These are phyloP conservation scores for Linum usitatissimum DNA, from an alignment of 345 rosid species.

Conservation along the genomic window DNA sequence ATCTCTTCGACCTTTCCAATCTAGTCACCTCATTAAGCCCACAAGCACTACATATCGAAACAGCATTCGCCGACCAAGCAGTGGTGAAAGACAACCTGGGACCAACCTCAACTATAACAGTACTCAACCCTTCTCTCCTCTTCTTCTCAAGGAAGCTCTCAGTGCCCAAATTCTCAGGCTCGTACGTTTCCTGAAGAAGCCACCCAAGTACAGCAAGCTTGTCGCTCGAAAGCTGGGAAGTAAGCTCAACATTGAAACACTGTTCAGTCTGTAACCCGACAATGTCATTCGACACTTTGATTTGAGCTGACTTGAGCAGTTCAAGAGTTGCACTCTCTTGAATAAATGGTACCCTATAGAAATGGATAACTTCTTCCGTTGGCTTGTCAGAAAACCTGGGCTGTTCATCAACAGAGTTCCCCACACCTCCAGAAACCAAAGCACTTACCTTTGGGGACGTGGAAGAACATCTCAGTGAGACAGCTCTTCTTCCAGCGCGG, in stretches of 20 bases:
- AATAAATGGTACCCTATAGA: slow-evolving; percentile 61
- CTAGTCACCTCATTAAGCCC: slow-evolving; percentile 69
- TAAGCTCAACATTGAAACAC: slow-evolving; percentile 68
- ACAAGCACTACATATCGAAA: slow-evolving; percentile 69
- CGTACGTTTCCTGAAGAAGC: slow-evolving; percentile 86
- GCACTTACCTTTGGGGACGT: slow-evolving; percentile 37
- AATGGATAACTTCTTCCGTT: slow-evolving; percentile 49
- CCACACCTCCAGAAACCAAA: slow-evolving; percentile 27
- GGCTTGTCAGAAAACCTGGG: slow-evolving; percentile 42
- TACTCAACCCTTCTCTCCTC: slow-evolving; percentile 46
- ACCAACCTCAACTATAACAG: slow-evolving; percentile 69
- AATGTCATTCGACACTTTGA: slow-evolving; percentile 55
- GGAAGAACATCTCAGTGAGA: slow-evolving; percentile 41
- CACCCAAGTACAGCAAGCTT: slow-evolving; percentile 55
- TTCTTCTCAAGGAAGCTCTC: slow-evolving; percentile 73
- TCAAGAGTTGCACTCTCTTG: slow-evolving; percentile 63
- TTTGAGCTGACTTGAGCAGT: slow-evolving; percentile 50
- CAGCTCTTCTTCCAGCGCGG: slow-evolving; percentile 8
- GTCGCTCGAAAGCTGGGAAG: slow-evolving; percentile 29
- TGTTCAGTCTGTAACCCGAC: slow-evolving; percentile 71
- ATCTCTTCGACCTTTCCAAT: slow-evolving; percentile 81
- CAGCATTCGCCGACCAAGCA: slow-evolving; percentile 92
- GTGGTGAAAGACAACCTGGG: slow-evolving; percentile 85
- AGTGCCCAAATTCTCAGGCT: slow-evolving; percentile 70
- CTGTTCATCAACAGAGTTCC: slow-evolving; percentile 35